Conservation (phyloP, 2,329 filamentous ascomycete species). For the Pochonia chlamydosporia region DNA sequence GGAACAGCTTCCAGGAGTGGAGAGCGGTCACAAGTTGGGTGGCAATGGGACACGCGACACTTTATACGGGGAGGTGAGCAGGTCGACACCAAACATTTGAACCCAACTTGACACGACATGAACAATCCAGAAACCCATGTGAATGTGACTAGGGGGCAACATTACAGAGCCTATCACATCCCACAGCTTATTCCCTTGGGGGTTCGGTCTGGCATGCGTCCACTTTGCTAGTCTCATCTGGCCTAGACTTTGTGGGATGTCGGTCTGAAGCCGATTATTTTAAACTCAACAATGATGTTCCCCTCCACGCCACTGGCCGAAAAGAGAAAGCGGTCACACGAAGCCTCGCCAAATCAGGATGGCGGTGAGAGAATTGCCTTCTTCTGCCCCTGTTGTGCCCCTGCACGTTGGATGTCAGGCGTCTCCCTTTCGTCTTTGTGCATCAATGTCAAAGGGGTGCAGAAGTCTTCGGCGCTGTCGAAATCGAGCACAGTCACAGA, state of each 20-base stretch:
- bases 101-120: not conserved
- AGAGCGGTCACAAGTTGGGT: not conserved
- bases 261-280: not conserved
- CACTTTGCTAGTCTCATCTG: not conserved
- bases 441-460: too few relatives aligned
- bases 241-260: not conserved
- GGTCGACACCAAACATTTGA: too few relatives aligned
- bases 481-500: too few relatives aligned
- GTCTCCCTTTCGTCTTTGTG: too few relatives aligned
- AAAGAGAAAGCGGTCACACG: conserved; percentile 5
- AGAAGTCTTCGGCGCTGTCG: too few relatives aligned
- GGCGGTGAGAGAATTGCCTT: not conserved
- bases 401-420: too few relatives aligned
- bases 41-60: not conserved
- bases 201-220: not conserved
- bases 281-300: not conserved
- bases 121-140: not conserved
- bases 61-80: too few relatives aligned
- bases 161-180: not conserved
- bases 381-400: not conserved
- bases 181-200: not conserved
- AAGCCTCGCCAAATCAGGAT: conserved; percentile 1
- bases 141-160: not conserved
- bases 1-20: not conserved
- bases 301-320: not conserved